Evolutionary conservation across 2,329 filamentous ascomycete genomes (phyloP), one percentile per base, ranked within the genome.

Genomic region (Aspergillus quadricinctus): DNA sequence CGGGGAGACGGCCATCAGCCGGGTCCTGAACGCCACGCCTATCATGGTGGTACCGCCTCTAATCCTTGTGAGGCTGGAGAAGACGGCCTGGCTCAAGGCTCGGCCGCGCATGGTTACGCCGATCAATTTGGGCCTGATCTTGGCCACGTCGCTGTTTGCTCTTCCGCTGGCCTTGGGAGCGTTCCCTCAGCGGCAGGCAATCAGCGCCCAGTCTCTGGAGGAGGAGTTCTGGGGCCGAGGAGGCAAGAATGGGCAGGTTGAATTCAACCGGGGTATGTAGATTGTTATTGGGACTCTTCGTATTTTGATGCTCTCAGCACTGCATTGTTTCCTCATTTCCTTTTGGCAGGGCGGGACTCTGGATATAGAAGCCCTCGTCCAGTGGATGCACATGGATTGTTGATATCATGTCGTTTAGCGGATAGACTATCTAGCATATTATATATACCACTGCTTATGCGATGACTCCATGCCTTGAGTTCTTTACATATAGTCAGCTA

Each of bases 31-130:
- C 75, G 89, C 91, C 58, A 95, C 90, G 11, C 94, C 94, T 10
- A 94, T 99, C 77, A 99, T 99, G 94, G 92, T 96, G 14, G 80
- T 99, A 48, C 94, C 94, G 45, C 91, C 94, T 23, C 79, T 99
- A 70, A 77, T 95, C 25, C 82, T 99, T 54, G 89, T 97, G 52
- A 82, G 86, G 64, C 79, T 99, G 66, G 92, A 99, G 81, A 83
- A 87, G 75, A 89, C 86, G 52, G 81, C 88, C 57, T 97, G 91
- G 91, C 76, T 97, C 66, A 86, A 86, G 77, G 80, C 81, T 60
- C 84, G 90, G 62, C 94, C 93, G 6, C 81, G 87, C 57, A 80
- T 92, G 75, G 88, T 90, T 10, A 78, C 89, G 55, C 91, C 92
- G 0, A 79, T 97, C 48, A 99, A 99, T 75, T 75, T 99, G 60